Base-by-base conservation (phyloP, 345 rosid species). In the Dipteronia dyeriana region DNA sequence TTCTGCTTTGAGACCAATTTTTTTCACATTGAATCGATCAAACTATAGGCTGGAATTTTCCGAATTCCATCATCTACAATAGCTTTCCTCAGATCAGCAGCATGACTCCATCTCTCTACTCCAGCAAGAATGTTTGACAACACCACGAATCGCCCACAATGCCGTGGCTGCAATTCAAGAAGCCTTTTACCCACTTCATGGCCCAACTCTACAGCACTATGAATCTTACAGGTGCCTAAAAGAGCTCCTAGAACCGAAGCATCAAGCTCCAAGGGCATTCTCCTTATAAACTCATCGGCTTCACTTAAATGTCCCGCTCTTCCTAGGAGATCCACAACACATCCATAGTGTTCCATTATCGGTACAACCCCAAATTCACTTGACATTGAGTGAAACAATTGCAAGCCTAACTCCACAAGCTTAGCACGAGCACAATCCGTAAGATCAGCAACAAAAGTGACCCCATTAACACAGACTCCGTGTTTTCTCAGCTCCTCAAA, bases 291-390 rank as follows among this genome's bases (percentile, higher is more conserved):
- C 47, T 89, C 88, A 11, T 41, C 73, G 2, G 95, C 94, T 63
- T 89, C 94, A 71, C 56, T 79, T 76, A 93, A 53, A 29, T 87
- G 67, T 41, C 98, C 95, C 10, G 91, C 94, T 83, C 89, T 90
- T 47, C 91, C 98, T 31, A 93, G 69, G 62, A 93, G 90, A 89
- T 91, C 94, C 84, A 93, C 92, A 72, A 88, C 77, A 75, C 97
- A 93, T 20, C 95, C 91, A 54, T 90, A 91, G 76, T 90, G 95
- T 75, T 92, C 94, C 85, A 89, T 87, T 70, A 70, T 68, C 56
- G 95, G 95, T 60, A 65, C 64, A 60, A 92, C 79, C 47, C 81
- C 83, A 70, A 84, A 87, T 57, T 77, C 87, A 5, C 60, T 5
- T 56, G 63, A 47, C 81, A 87, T 81, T 1, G 87, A 87, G 73